phyloP scores from a whole-genome alignment of 495 filamentous ascomycete genomes.

The Penicillium steckii region DNA sequence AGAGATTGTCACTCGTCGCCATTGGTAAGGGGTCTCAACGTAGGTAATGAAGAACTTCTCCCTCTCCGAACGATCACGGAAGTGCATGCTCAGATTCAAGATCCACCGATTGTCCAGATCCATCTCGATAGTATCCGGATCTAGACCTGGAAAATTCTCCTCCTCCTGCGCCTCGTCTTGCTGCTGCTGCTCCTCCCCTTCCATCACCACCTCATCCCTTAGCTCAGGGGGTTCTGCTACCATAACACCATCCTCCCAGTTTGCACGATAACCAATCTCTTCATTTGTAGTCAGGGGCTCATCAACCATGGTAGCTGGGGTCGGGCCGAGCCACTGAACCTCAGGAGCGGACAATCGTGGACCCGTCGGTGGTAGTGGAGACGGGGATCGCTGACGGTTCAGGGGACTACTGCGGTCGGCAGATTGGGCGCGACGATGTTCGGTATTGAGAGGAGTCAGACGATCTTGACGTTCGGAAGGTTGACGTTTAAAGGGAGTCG shows the following conservation, averaged over 20 bases:
- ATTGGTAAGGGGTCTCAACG: slow-evolving; percentile 72
- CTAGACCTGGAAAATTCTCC: too few species aligned
- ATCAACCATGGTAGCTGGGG: slow-evolving; percentile 37
- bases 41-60: slow-evolving; percentile 99
- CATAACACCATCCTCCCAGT: slow-evolving; percentile 28
- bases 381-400: slow-evolving; percentile 44
- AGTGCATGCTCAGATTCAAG: slow-evolving; percentile 97
- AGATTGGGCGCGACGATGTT: slow-evolving; percentile 73
- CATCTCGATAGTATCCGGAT: slow-evolving; percentile 64
- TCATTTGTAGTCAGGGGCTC: slow-evolving; percentile 22
- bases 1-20: slow-evolving; percentile 89
- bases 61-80: slow-evolving; percentile 87
- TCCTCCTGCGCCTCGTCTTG: slow-evolving; percentile 11
- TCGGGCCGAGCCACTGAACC: slow-evolving; percentile 44
- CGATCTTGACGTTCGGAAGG: slow-evolving; percentile 75
- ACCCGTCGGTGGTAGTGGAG: slow-evolving; percentile 41
- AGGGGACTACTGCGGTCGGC: slow-evolving; percentile 60
- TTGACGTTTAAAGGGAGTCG: slow-evolving; percentile 76
- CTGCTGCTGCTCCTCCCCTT: too few species aligned
- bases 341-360: slow-evolving; percentile 48
- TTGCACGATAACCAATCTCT: slow-evolving; percentile 19
- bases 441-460: slow-evolving; percentile 61
- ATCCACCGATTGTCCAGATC: slow-evolving; percentile 93
- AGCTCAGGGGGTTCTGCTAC: slow-evolving; percentile 29
- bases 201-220: too few species aligned